Evolutionary conservation across 352 stramenopile species (phyloP).

Genomic region (Aphanomyces euteiches): DNA sequence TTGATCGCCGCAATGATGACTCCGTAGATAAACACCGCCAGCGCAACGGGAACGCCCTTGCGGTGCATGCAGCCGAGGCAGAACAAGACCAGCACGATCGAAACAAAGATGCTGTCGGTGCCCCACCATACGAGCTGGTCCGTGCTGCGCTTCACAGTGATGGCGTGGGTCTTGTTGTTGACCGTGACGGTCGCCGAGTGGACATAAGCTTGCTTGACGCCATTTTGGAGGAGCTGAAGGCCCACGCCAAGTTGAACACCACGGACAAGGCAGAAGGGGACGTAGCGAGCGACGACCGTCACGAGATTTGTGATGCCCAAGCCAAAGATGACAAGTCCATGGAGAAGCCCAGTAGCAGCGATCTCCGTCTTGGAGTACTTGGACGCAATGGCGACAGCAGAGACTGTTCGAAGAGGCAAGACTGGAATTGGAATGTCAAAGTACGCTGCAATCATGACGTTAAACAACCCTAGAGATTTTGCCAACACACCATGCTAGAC

Average conservation of each 20-base stretch:
- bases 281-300: slow-evolving; percentile 81
- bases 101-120: slow-evolving; percentile 63
- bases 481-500: not conserved
- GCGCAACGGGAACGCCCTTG: slow-evolving; percentile 52
- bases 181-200: slow-evolving; percentile 35
- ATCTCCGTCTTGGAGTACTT: slow-evolving; percentile 73
- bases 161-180: slow-evolving; percentile 22
- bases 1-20: slow-evolving; percentile 57
- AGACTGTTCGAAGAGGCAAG: slow-evolving; percentile 94
- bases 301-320: slow-evolving; percentile 86
- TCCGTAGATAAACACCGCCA: slow-evolving; percentile 71
- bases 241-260: slow-evolving; percentile 91
- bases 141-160: slow-evolving; percentile 13
- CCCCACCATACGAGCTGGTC: slow-evolving; percentile 50
- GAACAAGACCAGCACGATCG: slow-evolving; percentile 60
- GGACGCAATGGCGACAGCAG: slow-evolving; percentile 84
- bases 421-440: slow-evolving; percentile 94
- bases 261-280: slow-evolving; percentile 84
- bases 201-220: slow-evolving; percentile 70
- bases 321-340: slow-evolving; percentile 64
- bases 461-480: slow-evolving; percentile 42
- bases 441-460: slow-evolving; percentile 71
- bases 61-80: slow-evolving; percentile 68
- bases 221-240: slow-evolving; percentile 77
- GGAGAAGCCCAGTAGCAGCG: slow-evolving; percentile 81